phyloP scores from a whole-genome alignment of 2,329 filamentous ascomycete genomes.

The Beauveria sp. region DNA sequence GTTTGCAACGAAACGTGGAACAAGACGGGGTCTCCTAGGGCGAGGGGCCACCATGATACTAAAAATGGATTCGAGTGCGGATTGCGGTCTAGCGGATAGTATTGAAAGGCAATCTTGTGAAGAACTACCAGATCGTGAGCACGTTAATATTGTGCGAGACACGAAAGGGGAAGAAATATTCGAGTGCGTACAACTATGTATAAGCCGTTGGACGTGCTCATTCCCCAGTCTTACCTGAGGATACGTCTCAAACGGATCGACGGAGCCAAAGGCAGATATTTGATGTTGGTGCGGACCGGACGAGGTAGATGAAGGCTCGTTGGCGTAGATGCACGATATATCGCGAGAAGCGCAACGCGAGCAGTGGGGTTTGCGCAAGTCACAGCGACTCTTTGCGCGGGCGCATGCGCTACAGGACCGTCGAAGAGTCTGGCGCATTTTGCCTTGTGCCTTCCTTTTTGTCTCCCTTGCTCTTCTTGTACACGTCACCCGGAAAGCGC shows the following conservation, averaged over 20 bases:
- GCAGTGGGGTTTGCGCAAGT: constrained; percentile 45
- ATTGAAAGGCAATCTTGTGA: constrained; percentile 51
- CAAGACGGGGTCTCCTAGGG: constrained; percentile 46
- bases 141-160: neutral
- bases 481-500: neutral
- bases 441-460: neutral
- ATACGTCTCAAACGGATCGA: constrained; percentile 52
- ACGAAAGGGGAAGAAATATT: neutral
- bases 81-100: constrained; percentile 49
- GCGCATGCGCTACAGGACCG: constrained; percentile 50
- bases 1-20: constrained; percentile 55
- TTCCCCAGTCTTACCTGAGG: constrained; percentile 44
- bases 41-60: constrained; percentile 52
- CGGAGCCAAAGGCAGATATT: constrained; percentile 7
- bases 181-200: constrained; percentile 41
- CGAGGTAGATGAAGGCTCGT: constrained; percentile 37
- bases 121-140: constrained; percentile 34
- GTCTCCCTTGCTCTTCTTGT: neutral
- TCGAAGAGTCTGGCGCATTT: constrained; percentile 49
- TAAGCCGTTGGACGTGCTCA: constrained; percentile 45
- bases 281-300: neutral
- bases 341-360: constrained; percentile 46
- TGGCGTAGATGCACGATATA: constrained; percentile 43
- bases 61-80: constrained; percentile 49
- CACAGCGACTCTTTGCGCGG: constrained; percentile 48